Evolutionary conservation across 441 rosid genomes (phyloP), one percentile per base, ranked within the genome.

Genomic region (Syzygium malaccense): DNA sequence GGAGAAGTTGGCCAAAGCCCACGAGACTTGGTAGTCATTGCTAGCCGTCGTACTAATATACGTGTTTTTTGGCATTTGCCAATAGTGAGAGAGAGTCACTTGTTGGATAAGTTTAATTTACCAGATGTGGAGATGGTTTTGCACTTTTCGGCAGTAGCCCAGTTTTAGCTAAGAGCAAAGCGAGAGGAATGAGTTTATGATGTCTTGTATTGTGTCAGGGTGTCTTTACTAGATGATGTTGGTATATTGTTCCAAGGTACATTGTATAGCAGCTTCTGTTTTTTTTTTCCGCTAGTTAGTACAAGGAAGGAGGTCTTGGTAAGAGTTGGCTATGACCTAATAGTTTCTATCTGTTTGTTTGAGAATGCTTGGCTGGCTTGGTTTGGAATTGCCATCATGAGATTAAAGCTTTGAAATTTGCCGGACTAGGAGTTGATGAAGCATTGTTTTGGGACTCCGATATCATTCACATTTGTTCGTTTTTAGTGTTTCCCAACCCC

Each of bases 1-100:
- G 94, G 96, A 97, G 93, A 96, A 95, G 91, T 28, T 96, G 66
- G 93, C 96, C 79, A 96, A 95, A 92, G 92, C 97, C 25, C 93
- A 92, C 80, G 94, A 95, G 93, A 94, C 96, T 14, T 92, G 98
- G 91, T 96, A 89, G 91, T 18, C 85, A 28, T 1, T 80, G 45
- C n/a, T 78, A 58, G 15, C 30, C 12, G 12, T 26, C 14, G 26
- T 58, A 11, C 11, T 4, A 26, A 25, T 58, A 37, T 37, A 11
- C 6, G 14, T 58, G 30, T 58, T 25, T 28, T 58, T 58, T 58
- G 14, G 30, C 30, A 58, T 58, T 58, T 26, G 64, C 12, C 30
- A 14, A n/a, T 25, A 26, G 30, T 10, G 1, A 56, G 28, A 58
- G 64, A 10, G 64, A 26, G 64, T 57, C 62, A 25, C 62, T 25